Base-by-base conservation (phyloP, 2,329 filamentous ascomycete genomes). In the Cladosporium colombiae region DNA sequence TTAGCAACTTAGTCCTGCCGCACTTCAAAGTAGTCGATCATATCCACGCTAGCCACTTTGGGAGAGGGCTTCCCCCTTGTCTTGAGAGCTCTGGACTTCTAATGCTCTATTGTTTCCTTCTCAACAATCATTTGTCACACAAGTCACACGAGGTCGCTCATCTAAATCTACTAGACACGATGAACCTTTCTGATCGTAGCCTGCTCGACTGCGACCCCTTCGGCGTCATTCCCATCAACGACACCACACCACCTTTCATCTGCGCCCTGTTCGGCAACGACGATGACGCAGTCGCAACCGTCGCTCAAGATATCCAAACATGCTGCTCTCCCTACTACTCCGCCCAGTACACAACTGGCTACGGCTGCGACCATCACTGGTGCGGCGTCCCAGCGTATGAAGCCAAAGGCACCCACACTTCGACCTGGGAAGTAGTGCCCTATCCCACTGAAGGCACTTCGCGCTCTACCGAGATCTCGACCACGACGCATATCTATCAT, bases 261-360 rank as follows among this genome's bases (percentile, higher is more conserved):
- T 59, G 56, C 56, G 56, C 56, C 10, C 56, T 59, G 23, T 59
- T 59, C 10, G 56, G 56, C 56, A 14, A 59, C 37, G 56, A 59
- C 37, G 37, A 37, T 8, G 23, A 29, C 7, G 56, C 56, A 46
- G n/a, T 37, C 8, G 21, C 56, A 18, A 25, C 35, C 16, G 21
- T 59, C 21, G 40, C 16, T 18, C 16, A 59, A 21, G 56, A 59
- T 18, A 59, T 59, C 16, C 18, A 44, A 31, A 25, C 35, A 14
- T 59, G 56, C 56, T 59, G 56, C 33, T 59, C 56, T 18, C 56
- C 56, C 5, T 59, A 59, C 56, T 59, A 59, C n/a, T 16, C 33
- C 31, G 33, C 56, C 7, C 56, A 59, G 11, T 59, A 44, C 23
- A 59, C 56, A 1, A 46, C 35, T 7, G 56, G 33, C 7, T 29